Conservation (phyloP, 2,329 filamentous ascomycete species). For the Aschersonia sp. region DNA sequence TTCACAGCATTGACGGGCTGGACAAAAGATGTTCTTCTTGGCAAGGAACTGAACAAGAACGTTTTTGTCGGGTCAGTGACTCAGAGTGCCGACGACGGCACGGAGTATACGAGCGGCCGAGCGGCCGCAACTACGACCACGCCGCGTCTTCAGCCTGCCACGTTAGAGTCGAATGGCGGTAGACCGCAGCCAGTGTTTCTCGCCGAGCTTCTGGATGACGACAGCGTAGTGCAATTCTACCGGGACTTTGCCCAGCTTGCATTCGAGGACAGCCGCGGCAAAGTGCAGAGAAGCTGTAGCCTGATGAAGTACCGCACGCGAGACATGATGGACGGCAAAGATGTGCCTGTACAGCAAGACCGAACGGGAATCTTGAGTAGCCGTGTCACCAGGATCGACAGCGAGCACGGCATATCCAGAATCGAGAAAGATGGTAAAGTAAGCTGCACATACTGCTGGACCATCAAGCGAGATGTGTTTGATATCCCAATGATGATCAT, state of each 20-base stretch:
- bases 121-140: conserved; percentile 35
- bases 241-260: conserved; percentile 89
- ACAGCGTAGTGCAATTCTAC: conserved; percentile 87
- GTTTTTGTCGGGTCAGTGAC: conserved; percentile 49
- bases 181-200: conserved; percentile 71
- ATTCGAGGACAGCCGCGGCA: conserved; percentile 80
- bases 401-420: conserved; percentile 66
- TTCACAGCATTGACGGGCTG: conserved; percentile 93
- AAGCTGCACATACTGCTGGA: conserved; percentile 93
- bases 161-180: conserved; percentile 27
- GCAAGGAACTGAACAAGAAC: conserved; percentile 77
- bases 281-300: conserved; percentile 70
- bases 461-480: conserved; percentile 90
- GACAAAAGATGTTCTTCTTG: conserved; percentile 79
- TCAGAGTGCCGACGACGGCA: conserved; percentile 18
- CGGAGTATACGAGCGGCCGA: conserved; percentile 12
- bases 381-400: conserved; percentile 48
- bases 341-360: conserved; percentile 30
- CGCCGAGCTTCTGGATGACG: conserved; percentile 84
- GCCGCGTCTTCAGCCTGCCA: conserved; percentile 24
- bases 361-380: conserved; percentile 37
- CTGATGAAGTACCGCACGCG: conserved; percentile 81
- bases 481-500: conserved; percentile 98
- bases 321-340: conserved; percentile 33
- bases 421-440: conserved; percentile 82